Base-by-base conservation (phyloP, 2,329 filamentous ascomycete genomes). In the Didymella pinodella region DNA sequence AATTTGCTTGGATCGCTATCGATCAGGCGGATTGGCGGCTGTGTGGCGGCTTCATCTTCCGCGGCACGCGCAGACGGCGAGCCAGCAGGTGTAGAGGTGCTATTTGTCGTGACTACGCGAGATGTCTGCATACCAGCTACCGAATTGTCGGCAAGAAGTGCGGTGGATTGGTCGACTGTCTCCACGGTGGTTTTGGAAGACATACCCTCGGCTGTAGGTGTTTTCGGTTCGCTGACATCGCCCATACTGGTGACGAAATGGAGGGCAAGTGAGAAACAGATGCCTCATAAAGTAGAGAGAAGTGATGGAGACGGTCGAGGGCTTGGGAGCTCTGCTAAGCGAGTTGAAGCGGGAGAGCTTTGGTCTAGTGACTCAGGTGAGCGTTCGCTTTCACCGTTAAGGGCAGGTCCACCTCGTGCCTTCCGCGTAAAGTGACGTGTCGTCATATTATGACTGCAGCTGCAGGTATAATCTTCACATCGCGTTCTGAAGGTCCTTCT, bases 1-100 rank as follows among this genome's bases (percentile, higher is more conserved):
- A 46, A 61, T 12, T 58, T 63, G 49, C 50, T 59, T 4, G 14
- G 18, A 25, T 64, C 60, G 10, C 31, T 25, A 36, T 65, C 62
- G 16, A 68, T 20, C 10, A 61, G 53, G 11, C 58, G 58, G 34
- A 32, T 10, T 7, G 31, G 18, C 10, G 45, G 26, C 7, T 45
- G 38, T 22, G 26, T 16, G 16, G 26, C n/a, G 14, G 41, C 10
- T 10, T 43, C 48, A 16, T 7, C 11, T 20, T 47, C 48, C 3
- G 26, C 22, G 26, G 20, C 12, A 11, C 3, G 14, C 47, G 47
- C 36, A 25, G 29, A 29, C 1, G 11, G 25, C 2, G n/a, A 29
- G 7, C 8, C 16, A 46, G 14, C 4, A 16, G 25, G 5, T 18
- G 25, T 10, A 1, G 16, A 18, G 18, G 20, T 12, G 20, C 11